A percentile compares a stretch with the other conserved stretches of the same genome.
phyloP scores from a whole-genome alignment of 2,329 filamentous ascomycete species.

The Trichoderma koningiopsis region DNA sequence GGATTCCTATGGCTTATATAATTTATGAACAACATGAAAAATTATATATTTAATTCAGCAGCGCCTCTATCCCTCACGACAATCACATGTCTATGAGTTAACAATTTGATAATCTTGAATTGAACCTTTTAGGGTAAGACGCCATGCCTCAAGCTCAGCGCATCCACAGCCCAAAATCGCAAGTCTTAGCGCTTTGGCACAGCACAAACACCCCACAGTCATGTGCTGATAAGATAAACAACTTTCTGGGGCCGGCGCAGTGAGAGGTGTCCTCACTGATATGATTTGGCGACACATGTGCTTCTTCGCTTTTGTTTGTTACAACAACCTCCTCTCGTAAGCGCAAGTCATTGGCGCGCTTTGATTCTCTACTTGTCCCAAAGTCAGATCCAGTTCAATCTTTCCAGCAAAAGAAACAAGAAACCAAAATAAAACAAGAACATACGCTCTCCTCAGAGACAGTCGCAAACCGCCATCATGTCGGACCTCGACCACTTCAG shows the following conservation, averaged over 20 bases:
- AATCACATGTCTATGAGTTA: background rate
- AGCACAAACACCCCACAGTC: conserved; percentile 32
- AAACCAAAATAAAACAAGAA: background rate
- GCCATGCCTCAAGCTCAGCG: background rate
- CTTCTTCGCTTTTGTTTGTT: background rate
- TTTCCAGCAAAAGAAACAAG: background rate
- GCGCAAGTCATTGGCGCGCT: background rate
- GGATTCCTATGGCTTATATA: no score
- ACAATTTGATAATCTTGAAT: background rate
- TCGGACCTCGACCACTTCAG: conserved; percentile 73
- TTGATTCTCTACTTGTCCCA: background rate
- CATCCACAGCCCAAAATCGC: background rate
- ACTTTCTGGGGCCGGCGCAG: background rate
- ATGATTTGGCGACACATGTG: background rate
- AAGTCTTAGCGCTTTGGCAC: background rate
- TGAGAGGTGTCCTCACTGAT: conserved; percentile 26
- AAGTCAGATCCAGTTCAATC: background rate
- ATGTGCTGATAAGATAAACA: conserved; percentile 45
- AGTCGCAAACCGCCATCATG: conserved; percentile 43
- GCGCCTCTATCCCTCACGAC: no score
- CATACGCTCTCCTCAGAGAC: background rate
- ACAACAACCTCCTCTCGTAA: background rate
- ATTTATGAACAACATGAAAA: no score
- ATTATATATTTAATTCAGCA: no score
- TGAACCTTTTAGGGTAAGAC: conserved; percentile 13